phyloP scores from a whole-genome alignment of 1,284 basidiomycete genomes.

The Trichosporon sp. region DNA sequence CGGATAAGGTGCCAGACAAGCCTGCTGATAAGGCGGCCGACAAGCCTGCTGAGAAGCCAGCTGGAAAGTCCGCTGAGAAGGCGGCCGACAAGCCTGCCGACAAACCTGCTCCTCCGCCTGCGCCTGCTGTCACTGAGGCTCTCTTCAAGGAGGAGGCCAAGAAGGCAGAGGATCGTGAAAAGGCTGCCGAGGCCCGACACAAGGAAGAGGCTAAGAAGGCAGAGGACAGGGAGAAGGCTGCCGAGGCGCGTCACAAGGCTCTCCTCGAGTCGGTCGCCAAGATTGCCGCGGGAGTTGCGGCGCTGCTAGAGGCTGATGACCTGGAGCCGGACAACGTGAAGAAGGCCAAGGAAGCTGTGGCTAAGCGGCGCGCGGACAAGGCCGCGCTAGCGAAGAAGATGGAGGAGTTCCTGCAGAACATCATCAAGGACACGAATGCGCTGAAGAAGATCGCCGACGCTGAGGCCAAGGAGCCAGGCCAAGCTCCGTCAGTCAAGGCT shows the following conservation, averaged over 20 bases:
- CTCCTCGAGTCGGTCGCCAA: slow-evolving; percentile 36
- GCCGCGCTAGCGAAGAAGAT: slow-evolving; percentile 37
- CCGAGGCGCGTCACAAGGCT: slow-evolving; percentile 35
- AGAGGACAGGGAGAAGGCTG: slow-evolving; percentile 21
- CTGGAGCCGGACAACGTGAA: slow-evolving; percentile 15
- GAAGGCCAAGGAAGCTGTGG: slow-evolving; percentile 27
- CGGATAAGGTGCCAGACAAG: too few species aligned
- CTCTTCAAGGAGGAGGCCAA: slow-evolving; percentile 22
- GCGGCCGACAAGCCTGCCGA: slow-evolving; percentile 19
- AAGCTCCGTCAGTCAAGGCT: slow-evolving; percentile 33
- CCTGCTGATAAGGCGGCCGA: not conserved
- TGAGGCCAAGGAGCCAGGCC: slow-evolving; percentile 42
- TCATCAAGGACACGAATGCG: slow-evolving; percentile 37
- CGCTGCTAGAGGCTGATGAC: slow-evolving; percentile 33
- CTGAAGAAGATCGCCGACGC: slow-evolving; percentile 42
- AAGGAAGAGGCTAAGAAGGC: slow-evolving; percentile 3
- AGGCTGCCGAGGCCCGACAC: not conserved
- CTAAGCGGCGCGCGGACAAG: slow-evolving; percentile 42
- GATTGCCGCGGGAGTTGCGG: slow-evolving; percentile 34
- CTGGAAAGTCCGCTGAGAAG: slow-evolving; percentile 33
- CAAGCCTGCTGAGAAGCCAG: slow-evolving; percentile 9
- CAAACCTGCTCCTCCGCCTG: not conserved
- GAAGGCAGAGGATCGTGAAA: slow-evolving; percentile 30
- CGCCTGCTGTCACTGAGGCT: not conserved
- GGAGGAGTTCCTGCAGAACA: slow-evolving; percentile 40